A percentile compares a stretch with the other conserved stretches of the same genome.
These are phyloP conservation scores for Mycosphaerelloides madeirae DNA, from an alignment of 2,329 filamentous ascomycete genomes.

Conservation along the genomic window DNA sequence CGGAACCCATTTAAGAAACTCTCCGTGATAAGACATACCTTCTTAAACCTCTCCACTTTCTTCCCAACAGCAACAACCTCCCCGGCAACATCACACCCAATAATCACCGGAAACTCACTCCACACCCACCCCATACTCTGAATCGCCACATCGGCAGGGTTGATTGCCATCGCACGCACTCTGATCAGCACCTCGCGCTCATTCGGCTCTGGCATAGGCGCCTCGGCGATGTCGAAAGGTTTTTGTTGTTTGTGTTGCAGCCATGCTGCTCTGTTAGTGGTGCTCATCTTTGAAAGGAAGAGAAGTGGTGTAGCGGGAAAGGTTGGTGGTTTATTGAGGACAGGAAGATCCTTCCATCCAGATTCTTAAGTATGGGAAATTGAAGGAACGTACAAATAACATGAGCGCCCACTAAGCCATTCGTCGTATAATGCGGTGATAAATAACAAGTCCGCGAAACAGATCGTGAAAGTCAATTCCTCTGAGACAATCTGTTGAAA, in stretches of 20 bases:
- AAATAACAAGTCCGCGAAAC: too few relatives aligned
- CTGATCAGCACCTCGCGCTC: constrained; percentile 34
- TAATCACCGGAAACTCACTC: constrained; percentile 26
- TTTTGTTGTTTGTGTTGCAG: constrained; percentile 12
- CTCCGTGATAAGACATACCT: too few relatives aligned
- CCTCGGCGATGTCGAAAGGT: constrained; percentile 19
- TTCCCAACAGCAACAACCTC: constrained; percentile 27
- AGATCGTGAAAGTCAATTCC: too few relatives aligned
- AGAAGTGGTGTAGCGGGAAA: too few relatives aligned
- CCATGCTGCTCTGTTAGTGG: constrained; percentile 21
- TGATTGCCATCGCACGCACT: constrained; percentile 36
- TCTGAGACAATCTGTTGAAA: too few relatives aligned
- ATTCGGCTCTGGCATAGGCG: constrained; percentile 18
- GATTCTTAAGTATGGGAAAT: too few relatives aligned
- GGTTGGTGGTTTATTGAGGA: too few relatives aligned
- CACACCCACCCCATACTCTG: constrained; percentile 25
- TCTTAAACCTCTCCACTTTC: constrained; percentile 11
- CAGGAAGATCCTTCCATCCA: too few relatives aligned
- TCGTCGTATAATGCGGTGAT: too few relatives aligned
- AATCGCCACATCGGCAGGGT: constrained; percentile 37
- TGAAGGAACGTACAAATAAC: too few relatives aligned
- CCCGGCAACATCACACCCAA: constrained; percentile 27
- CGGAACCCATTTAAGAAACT: too few relatives aligned
- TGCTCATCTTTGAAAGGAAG: not conserved
- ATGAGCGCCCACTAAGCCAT: too few relatives aligned